A percentile compares a stretch with the other conserved stretches of the same genome.
Evolutionary conservation across 768 basidiomycete genomes (phyloP).

Genomic region (Russula sp.): DNA sequence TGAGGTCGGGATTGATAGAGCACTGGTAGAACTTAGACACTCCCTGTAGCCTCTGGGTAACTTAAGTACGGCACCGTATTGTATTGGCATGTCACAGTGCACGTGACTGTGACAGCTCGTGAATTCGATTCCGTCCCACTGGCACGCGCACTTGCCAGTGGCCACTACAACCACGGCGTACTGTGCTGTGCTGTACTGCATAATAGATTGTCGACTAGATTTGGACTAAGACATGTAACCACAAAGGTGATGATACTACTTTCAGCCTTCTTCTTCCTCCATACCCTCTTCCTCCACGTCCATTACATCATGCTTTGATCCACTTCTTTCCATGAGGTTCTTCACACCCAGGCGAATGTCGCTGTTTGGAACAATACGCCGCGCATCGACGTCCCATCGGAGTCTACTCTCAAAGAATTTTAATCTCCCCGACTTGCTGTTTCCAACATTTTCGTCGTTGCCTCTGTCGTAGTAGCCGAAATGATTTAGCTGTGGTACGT

Average conservation of each 20-base stretch:
- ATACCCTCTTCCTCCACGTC: constrained; percentile 22
- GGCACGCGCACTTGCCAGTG: too few relatives aligned
- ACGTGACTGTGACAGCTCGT: constrained; percentile 18
- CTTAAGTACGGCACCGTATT: too few relatives aligned
- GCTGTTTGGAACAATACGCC: constrained; percentile 14
- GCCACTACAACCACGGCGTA: too few relatives aligned
- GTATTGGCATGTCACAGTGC: constrained; percentile 1
- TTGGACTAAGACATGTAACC: background rate
- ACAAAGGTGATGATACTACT: background rate
- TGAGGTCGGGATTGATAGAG: background rate
- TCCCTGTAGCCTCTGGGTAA: background rate
- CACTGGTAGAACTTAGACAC: background rate
- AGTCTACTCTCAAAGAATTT: constrained; percentile 23
- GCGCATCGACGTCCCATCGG: constrained; percentile 22
- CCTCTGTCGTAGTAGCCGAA: constrained; percentile 38
- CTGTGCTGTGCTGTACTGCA: background rate
- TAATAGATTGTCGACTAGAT: background rate
- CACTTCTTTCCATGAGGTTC: constrained; percentile 23
- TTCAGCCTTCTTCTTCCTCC: constrained; percentile 20
- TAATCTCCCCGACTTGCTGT: background rate
- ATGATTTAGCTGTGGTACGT: constrained; percentile 42
- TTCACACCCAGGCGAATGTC: constrained; percentile 22
- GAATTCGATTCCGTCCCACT: background rate
- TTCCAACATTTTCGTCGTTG: constrained; percentile 29
- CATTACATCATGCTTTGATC: constrained; percentile 18